Evolutionary conservation across 2,329 filamentous ascomycete species (phyloP).

Genomic region (Paecilomyces niveus): DNA sequence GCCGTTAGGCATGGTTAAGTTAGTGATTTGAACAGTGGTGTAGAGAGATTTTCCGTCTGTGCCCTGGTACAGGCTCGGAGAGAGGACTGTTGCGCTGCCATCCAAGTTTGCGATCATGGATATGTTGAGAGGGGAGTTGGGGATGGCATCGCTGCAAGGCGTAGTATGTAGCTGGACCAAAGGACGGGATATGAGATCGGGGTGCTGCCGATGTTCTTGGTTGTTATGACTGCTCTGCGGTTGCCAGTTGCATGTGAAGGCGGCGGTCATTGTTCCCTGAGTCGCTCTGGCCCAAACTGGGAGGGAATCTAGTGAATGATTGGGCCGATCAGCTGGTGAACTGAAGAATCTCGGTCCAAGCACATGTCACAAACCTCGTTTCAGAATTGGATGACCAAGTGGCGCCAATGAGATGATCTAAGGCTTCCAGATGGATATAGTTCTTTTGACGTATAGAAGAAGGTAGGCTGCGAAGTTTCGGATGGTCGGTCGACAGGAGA

Average conservation of each 20-base stretch:
- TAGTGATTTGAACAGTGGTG: conserved; percentile 13
- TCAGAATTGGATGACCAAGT: neutral
- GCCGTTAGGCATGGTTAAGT: conserved; percentile 8
- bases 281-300: neutral
- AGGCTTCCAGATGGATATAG: neutral
- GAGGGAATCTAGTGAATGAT: neutral
- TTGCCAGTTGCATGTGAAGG: neutral
- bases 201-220: neutral
- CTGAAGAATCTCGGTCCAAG: neutral
- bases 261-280: neutral
- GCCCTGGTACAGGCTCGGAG: conserved; percentile 6
- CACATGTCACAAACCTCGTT: neutral
- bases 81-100: conserved; percentile 6
- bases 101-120: conserved; percentile 6
- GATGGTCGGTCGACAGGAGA: neutral
- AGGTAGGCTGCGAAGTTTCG: neutral
- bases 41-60: conserved; percentile 15
- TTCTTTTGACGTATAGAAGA: neutral
- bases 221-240: neutral
- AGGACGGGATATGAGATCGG: neutral
- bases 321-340: neutral
- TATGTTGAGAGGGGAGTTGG: conserved; percentile 3
- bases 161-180: conserved; percentile 8
- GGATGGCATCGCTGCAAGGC: conserved; percentile 2
- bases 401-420: neutral